phyloP scores from a whole-genome alignment of 441 rosid species.

The Corymbia citriodora region DNA sequence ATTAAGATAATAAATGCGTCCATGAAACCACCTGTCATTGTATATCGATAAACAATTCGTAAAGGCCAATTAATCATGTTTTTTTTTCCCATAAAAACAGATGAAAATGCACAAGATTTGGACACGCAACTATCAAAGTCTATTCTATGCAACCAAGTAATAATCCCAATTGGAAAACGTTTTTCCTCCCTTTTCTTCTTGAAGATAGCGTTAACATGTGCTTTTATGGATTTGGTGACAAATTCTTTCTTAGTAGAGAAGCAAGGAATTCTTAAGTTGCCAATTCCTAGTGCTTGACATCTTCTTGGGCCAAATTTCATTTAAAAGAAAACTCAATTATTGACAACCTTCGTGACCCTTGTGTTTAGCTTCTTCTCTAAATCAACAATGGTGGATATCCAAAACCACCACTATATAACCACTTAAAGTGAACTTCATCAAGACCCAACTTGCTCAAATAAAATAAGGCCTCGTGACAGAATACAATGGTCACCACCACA shows the following conservation, averaged over 20 bases:
- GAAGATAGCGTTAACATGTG: background rate
- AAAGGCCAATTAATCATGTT: background rate
- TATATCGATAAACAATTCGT: too few relatives aligned
- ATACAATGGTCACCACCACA: background rate
- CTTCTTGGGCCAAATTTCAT: background rate
- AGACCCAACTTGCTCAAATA: background rate
- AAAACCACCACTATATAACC: background rate
- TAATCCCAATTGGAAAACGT: background rate
- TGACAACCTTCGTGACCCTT: background rate
- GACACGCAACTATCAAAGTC: background rate
- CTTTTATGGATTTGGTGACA: background rate
- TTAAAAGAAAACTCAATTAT: background rate
- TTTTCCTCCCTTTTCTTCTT: background rate
- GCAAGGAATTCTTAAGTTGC: background rate
- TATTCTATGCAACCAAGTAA: background rate
- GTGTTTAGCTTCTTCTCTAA: background rate
- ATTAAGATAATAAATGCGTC: too few relatives aligned
- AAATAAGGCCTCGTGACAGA: background rate
- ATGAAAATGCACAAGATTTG: background rate
- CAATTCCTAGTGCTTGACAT: background rate
- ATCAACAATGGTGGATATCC: background rate
- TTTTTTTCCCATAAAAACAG: background rate
- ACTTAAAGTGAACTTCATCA: background rate
- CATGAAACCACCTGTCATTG: too few relatives aligned
- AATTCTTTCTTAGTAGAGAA: background rate